A percentile compares a stretch with the other conserved stretches of the same genome.
Evolutionary conservation across 2,329 filamentous ascomycete species (phyloP).

Genomic region (Arthroderma sp.): DNA sequence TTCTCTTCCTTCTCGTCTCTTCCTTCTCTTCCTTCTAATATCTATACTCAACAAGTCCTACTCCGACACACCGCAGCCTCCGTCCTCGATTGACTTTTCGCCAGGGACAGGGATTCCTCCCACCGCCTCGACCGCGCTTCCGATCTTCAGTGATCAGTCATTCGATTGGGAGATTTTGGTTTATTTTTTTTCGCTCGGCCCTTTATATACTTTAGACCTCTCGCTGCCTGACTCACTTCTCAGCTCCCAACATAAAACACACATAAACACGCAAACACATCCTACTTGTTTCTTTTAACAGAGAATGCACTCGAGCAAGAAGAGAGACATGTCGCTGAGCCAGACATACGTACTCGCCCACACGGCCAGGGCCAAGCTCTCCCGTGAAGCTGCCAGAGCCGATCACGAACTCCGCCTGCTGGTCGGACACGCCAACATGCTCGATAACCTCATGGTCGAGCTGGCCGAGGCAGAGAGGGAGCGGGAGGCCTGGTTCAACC

Average conservation of each 20-base stretch:
- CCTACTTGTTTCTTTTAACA: too few species aligned
- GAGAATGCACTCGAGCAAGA: slow-evolving; percentile 25
- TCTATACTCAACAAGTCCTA: too few species aligned
- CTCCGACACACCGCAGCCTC: too few species aligned
- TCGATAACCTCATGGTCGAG: slow-evolving; percentile 84
- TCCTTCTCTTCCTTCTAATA: too few species aligned
- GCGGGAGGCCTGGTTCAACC: slow-evolving; percentile 97
- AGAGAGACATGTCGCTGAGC: slow-evolving; percentile 92
- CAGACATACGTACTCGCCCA: slow-evolving; percentile 98
- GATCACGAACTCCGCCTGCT: slow-evolving; percentile 93
- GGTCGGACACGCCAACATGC: slow-evolving; percentile 95
- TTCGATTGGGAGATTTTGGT: too few species aligned
- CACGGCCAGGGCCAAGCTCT: slow-evolving; percentile 93
- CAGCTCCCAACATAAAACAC: not conserved
- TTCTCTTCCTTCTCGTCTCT: too few species aligned
- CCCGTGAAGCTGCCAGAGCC: slow-evolving; percentile 72
- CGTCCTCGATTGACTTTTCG: too few species aligned
- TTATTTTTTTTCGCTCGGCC: too few species aligned
- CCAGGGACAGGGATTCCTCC: too few species aligned
- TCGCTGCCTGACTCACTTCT: not conserved
- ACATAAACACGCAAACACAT: not conserved
- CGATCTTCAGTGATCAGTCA: not conserved
- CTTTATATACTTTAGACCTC: not conserved
- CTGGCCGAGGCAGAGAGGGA: slow-evolving; percentile 89
- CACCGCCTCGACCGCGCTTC: not conserved